Base-by-base conservation (phyloP, 2,329 filamentous ascomycete genomes). In the Ophidiomyces ophidiicola region DNA sequence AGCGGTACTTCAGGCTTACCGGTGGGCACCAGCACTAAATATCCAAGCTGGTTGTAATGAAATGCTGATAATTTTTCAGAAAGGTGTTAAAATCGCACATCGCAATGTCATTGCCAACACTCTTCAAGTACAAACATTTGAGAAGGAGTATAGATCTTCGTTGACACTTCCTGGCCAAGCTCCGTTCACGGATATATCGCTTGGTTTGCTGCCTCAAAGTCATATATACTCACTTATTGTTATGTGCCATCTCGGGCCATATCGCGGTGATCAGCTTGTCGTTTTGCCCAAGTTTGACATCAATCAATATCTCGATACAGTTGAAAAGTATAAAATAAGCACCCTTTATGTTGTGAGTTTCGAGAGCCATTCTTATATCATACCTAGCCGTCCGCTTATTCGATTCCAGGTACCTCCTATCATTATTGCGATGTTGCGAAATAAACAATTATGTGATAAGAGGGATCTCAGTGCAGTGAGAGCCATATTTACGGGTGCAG, bases 81-180 rank as follows among this genome's bases (percentile, higher is more conserved):
- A 86, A 78, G 82, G 81, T 31, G 82, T 87, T 38, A 85, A 83
- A 77, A 82, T 88, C 43, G 82, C 80, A 3, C 82, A 88, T 54
- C 63, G 64, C 25, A 88, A 88, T 47, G 78, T 87, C 30, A 87
- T 88, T 33, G 73, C 82, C 37, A 88, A 87, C 53, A 71, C 76
- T 0, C 52, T 85, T 32, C 81, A 86, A 54, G 67, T 78, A 39
- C 53, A 52, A 5, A 53, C 67, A 0, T 76, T 60, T 44, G 74
- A 79, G 30, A 55, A 60, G 21, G 50, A 55, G 1, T 51, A 49
- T 29, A 55, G 60, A 5, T 46, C 52, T 2, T 25, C 28, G 2
- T 36, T 50, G 19, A 46, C 36, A 7, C 28, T 43, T 49, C 51
- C 44, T 48, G 72, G 48, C 0, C 61, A 31, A 52, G 60, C 42